Conservation (phyloP, 2,329 filamentous ascomycete genomes). For the Claviceps africana region DNA sequence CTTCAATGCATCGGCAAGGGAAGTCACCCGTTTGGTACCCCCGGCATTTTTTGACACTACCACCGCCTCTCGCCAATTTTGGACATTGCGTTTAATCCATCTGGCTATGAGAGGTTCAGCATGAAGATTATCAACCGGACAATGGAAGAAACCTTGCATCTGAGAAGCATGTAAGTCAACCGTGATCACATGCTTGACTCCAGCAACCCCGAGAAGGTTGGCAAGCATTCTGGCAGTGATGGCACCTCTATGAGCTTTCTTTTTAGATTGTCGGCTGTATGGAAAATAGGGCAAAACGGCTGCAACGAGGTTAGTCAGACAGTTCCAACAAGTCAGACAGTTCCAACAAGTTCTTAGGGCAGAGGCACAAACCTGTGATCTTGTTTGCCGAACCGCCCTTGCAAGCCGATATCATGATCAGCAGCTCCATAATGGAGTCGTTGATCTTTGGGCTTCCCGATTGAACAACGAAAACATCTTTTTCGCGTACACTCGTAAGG, state of each 20-base stretch:
- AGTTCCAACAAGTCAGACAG: neutral
- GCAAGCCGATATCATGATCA: slow-evolving; percentile 98
- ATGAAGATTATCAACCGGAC: slow-evolving; percentile 92
- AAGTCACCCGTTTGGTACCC: slow-evolving; percentile 93
- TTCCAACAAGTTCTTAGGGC: neutral
- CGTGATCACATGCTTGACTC: slow-evolving; percentile 94
- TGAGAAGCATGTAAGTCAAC: slow-evolving; percentile 94
- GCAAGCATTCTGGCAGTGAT: slow-evolving; percentile 96
- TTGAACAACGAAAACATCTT: slow-evolving; percentile 98
- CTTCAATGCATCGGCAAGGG: slow-evolving; percentile 86
- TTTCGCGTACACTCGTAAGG: slow-evolving; percentile 72
- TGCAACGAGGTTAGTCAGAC: slow-evolving; percentile 20
- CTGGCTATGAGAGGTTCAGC: slow-evolving; percentile 89
- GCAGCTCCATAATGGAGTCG: slow-evolving; percentile 95
- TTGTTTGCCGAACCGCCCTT: slow-evolving; percentile 95
- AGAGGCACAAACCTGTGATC: slow-evolving; percentile 60
- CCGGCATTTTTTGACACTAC: slow-evolving; percentile 98
- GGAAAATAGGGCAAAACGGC: slow-evolving; percentile 90
- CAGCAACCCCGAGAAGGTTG: slow-evolving; percentile 83
- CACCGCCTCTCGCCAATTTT: slow-evolving; percentile 78
- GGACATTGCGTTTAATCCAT: slow-evolving; percentile 85
- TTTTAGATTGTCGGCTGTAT: slow-evolving; percentile 98
- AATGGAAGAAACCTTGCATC: slow-evolving; percentile 99
- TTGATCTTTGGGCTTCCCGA: slow-evolving; percentile 94
- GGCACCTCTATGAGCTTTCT: slow-evolving; percentile 90